A percentile compares a stretch with the other conserved stretches of the same genome.
These are phyloP conservation scores for Colletotrichum chrysophilum DNA, from an alignment of 2,329 filamentous ascomycete genomes.

Conservation along the genomic window DNA sequence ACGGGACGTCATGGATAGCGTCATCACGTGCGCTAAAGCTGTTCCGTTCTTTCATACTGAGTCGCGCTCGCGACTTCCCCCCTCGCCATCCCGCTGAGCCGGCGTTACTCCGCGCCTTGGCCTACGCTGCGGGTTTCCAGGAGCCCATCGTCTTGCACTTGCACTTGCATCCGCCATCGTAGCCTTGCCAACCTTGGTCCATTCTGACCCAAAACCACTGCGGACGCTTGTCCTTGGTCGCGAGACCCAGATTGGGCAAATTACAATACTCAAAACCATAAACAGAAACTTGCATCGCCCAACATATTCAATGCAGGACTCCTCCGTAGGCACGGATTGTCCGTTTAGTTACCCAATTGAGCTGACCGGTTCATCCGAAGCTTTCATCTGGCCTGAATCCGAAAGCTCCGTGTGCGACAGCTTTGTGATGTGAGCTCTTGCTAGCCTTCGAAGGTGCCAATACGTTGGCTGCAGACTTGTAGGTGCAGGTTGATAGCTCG, in stretches of 20 bases:
- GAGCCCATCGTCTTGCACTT: not conserved
- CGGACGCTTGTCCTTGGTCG: not conserved
- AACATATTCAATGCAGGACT: not conserved
- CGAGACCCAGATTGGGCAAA: not conserved
- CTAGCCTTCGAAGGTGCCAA: not conserved
- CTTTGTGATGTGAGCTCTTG: not conserved
- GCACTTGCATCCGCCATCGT: not conserved
- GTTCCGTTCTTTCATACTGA: not conserved
- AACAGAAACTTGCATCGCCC: not conserved
- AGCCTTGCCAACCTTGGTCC: not conserved
- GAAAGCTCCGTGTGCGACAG: not conserved
- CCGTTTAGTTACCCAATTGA: not conserved
- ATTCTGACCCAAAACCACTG: not conserved
- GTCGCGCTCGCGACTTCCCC: not conserved
- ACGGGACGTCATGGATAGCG: conserved; percentile 14
- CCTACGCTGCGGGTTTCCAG: not conserved
- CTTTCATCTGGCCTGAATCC: not conserved
- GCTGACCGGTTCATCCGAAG: not conserved
- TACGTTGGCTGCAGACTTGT: not conserved
- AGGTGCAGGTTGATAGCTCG: not conserved
- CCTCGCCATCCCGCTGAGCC: not conserved
- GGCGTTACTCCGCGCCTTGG: not conserved
- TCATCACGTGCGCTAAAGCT: conserved; percentile 20
- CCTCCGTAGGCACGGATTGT: not conserved
- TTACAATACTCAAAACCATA: not conserved